phyloP scores from a whole-genome alignment of 2,329 filamentous ascomycete species.

The Magnaporthales sp. region DNA sequence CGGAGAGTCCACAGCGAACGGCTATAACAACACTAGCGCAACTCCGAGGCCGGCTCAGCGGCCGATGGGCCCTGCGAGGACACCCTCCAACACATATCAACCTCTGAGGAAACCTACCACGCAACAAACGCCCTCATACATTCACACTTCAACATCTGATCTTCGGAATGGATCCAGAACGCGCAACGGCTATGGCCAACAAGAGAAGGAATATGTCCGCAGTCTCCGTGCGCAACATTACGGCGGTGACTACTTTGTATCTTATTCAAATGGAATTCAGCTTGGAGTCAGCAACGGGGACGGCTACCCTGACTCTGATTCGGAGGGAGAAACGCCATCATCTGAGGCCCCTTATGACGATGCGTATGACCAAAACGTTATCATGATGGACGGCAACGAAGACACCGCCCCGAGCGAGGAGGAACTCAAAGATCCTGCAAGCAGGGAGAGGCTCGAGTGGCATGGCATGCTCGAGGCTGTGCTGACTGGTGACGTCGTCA shows the following conservation, averaged over 20 bases:
- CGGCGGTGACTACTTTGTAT: slow-evolving; percentile 61
- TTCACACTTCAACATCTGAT: slow-evolving; percentile 26
- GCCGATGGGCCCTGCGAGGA: slow-evolving; percentile 60
- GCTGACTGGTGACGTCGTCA: slow-evolving; percentile 90
- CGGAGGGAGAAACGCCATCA: slow-evolving; percentile 83
- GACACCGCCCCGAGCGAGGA: slow-evolving; percentile 82
- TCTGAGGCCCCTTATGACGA: slow-evolving; percentile 81
- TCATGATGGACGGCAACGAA: slow-evolving; percentile 88
- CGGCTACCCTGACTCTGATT: slow-evolving; percentile 67
- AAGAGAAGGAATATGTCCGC: slow-evolving; percentile 93
- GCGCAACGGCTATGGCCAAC: slow-evolving; percentile 40
- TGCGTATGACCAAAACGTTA: slow-evolving; percentile 80
- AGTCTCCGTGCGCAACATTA: slow-evolving; percentile 68
- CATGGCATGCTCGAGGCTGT: slow-evolving; percentile 96
- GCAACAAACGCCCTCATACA: slow-evolving; percentile 31
- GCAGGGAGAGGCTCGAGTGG: slow-evolving; percentile 90
- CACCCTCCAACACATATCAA: slow-evolving; percentile 73
- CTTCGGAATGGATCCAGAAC: slow-evolving; percentile 44
- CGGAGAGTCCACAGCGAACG: slow-evolving; percentile 14
- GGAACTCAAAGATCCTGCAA: slow-evolving; percentile 79
- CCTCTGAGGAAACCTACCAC: slow-evolving; percentile 43
- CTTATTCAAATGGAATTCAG: slow-evolving; percentile 44
- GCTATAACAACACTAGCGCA: slow-evolving; percentile 20
- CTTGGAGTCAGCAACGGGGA: slow-evolving; percentile 32
- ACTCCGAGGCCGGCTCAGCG: slow-evolving; percentile 45